phyloP scores from a whole-genome alignment of 78 protist species.

The Chrysochromulina tobinii region DNA sequence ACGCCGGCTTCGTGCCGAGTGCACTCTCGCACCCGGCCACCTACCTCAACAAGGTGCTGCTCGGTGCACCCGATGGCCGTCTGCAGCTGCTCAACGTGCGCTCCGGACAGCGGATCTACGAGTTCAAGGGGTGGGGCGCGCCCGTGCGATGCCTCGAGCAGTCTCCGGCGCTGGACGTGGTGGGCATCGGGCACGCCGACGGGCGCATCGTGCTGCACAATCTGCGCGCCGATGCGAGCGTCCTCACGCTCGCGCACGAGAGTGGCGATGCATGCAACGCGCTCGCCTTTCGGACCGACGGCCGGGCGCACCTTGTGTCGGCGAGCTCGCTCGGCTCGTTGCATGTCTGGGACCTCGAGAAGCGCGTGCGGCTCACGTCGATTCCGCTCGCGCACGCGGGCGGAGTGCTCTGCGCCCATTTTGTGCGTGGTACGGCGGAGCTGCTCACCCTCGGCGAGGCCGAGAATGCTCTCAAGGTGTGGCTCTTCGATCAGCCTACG shows the following conservation, averaged over 20 bases:
- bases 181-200: slow-evolving; percentile 69
- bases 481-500: slow-evolving; percentile 46
- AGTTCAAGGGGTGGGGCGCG: neutral
- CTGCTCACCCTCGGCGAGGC: slow-evolving; percentile 16
- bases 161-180: slow-evolving; percentile 71
- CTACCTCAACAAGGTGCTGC: slow-evolving; percentile 74
- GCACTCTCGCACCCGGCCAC: slow-evolving; percentile 68
- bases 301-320: slow-evolving; percentile 52
- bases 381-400: neutral
- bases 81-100: slow-evolving; percentile 66
- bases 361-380: neutral
- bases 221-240: slow-evolving; percentile 36
- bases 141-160: neutral
- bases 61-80: slow-evolving; percentile 54
- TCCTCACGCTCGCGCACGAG: neutral
- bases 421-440: slow-evolving; percentile 18
- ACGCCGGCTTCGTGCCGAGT: neutral
- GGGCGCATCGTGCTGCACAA: slow-evolving; percentile 46
- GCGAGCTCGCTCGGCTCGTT: slow-evolving; percentile 26
- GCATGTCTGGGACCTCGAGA: slow-evolving; percentile 59
- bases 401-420: neutral
- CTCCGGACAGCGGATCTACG: slow-evolving; percentile 45
- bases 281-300: slow-evolving; percentile 68
- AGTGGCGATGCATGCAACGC: slow-evolving; percentile 43
- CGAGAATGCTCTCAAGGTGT: slow-evolving; percentile 28